Base-by-base conservation (phyloP, 2,329 filamentous ascomycete genomes). In the Apiospora marii region DNA sequence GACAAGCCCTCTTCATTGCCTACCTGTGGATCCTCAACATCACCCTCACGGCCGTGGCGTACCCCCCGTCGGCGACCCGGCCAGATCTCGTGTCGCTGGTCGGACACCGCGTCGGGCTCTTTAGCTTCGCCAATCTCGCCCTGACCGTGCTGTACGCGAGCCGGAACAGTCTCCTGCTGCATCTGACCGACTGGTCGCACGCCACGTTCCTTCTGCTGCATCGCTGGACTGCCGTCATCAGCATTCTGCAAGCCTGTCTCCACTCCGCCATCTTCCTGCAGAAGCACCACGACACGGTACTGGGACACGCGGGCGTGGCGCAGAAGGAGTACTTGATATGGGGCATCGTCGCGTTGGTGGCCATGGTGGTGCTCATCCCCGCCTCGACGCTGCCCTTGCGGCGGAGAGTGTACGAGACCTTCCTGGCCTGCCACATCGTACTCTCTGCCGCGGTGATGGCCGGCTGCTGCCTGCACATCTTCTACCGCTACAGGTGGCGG, bases 161-260 rank as follows among this genome's bases (percentile, higher is more conserved):
- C 2, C 80, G 82, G 4, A 84, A 84, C 74, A 84, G 83, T 67
- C 44, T 84, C 24, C 77, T 84, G 0, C 75, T 84, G 1, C 81
- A 78, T 78, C 27, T 83, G 4, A 84, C 82, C 0, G 78, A 82
- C 71, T 85, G 82, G 82, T 78, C 75, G 16, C 78, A 82, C 68
- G 78, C 79, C 2, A 83, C 82, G 0, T 84, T 79, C 72, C 67
- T 84, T 22, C 70, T 83, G 1, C 74, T 84, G 1, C 82, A 84
- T 69, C 80, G 81, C 1, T 81, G 80, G 79, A 72, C 80, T 12
- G 80, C 80, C 2, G 71, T 71, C 0, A 74, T 81, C 27, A 74
- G 73, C 37, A 72, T 74, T 22, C 46, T 81, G 0, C 74, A 82
- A 46, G 76, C 75, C 6, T 67, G 80, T 16, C 67, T 80, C 1